Evolutionary conservation across 805 yeast species (phyloP).

Genomic region (Nakazawaea ambrosiae): DNA sequence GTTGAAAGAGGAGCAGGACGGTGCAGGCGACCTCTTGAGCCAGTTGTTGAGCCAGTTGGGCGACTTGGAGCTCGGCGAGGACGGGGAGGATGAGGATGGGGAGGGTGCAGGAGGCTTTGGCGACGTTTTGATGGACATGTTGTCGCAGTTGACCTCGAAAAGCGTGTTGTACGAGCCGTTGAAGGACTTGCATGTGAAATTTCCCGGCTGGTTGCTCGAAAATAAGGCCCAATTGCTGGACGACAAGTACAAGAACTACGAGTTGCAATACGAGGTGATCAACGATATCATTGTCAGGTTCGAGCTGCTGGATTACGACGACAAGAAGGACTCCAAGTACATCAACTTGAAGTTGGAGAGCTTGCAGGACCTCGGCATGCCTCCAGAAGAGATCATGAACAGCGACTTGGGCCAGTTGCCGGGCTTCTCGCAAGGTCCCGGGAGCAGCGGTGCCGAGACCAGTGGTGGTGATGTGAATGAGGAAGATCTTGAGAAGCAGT

Average conservation of each 20-base stretch:
- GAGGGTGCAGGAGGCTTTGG: slow-evolving; percentile 35
- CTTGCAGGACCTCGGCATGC: slow-evolving; percentile 72
- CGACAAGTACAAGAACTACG: slow-evolving; percentile 46
- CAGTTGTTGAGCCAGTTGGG: slow-evolving; percentile 61
- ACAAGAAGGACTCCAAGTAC: slow-evolving; percentile 38
- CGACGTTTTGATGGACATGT: slow-evolving; percentile 60
- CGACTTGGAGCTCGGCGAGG: slow-evolving; percentile 33
- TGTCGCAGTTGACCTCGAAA: slow-evolving; percentile 77
- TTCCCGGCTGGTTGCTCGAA: slow-evolving; percentile 60
- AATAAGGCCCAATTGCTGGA: slow-evolving; percentile 36
- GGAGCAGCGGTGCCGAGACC: neutral
- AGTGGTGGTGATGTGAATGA: neutral
- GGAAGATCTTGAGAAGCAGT: slow-evolving; percentile 40
- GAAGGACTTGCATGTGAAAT: slow-evolving; percentile 69
- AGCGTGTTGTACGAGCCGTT: slow-evolving; percentile 85
- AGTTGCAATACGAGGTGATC: slow-evolving; percentile 56
- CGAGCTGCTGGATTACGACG: slow-evolving; percentile 59
- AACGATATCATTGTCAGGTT: slow-evolving; percentile 55
- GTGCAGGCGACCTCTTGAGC: slow-evolving; percentile 39
- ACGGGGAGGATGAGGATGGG: slow-evolving; percentile 20
- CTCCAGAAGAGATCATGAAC: slow-evolving; percentile 63
- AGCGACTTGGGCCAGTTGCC: slow-evolving; percentile 24
- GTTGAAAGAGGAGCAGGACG: slow-evolving; percentile 27
- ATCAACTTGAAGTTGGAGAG: slow-evolving; percentile 56
- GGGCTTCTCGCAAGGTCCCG: no score